phyloP scores from a whole-genome alignment of 1,139 yeast species.

The Debaryomyces psychrophilus region DNA sequence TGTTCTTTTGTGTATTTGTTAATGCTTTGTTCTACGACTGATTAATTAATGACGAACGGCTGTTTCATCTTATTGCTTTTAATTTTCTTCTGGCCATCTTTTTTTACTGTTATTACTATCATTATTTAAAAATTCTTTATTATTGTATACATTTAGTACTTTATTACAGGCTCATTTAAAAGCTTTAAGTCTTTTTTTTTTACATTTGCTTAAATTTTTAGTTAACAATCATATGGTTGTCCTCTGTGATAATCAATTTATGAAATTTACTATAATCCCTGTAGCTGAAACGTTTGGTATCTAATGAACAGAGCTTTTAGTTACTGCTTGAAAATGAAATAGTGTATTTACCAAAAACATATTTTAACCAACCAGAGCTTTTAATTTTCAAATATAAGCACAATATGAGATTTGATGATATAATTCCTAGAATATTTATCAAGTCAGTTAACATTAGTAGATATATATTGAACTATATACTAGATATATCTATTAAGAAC shows the following conservation, averaged over 20 bases:
- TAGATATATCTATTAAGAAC: slow-evolving; percentile 4
- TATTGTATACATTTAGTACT: slow-evolving; percentile 7
- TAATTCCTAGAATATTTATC: neutral
- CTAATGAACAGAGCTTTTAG: neutral
- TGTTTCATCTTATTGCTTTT: slow-evolving; percentile 5
- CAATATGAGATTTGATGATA: slow-evolving; percentile 6
- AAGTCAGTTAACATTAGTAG: slow-evolving; percentile 4
- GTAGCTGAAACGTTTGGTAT: neutral
- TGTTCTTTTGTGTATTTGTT: slow-evolving; percentile 9
- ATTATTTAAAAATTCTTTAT: slow-evolving; percentile 7
- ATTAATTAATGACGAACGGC: slow-evolving; percentile 10
- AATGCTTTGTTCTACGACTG: slow-evolving; percentile 9
- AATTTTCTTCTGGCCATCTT: slow-evolving; percentile 7
- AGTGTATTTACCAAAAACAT: slow-evolving; percentile 12
- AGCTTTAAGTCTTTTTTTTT: neutral
- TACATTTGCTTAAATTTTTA: neutral
- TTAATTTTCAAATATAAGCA: slow-evolving; percentile 20
- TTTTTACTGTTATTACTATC: slow-evolving; percentile 6
- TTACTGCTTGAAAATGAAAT: neutral
- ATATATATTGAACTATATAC: slow-evolving; percentile 2
- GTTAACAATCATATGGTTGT: neutral
- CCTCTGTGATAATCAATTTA: neutral
- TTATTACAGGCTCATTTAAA: slow-evolving; percentile 6
- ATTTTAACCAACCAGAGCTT: slow-evolving; percentile 28
- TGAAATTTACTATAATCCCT: neutral